phyloP scores from a whole-genome alignment of 148 eudicot species.

The Camellia granthamiana region DNA sequence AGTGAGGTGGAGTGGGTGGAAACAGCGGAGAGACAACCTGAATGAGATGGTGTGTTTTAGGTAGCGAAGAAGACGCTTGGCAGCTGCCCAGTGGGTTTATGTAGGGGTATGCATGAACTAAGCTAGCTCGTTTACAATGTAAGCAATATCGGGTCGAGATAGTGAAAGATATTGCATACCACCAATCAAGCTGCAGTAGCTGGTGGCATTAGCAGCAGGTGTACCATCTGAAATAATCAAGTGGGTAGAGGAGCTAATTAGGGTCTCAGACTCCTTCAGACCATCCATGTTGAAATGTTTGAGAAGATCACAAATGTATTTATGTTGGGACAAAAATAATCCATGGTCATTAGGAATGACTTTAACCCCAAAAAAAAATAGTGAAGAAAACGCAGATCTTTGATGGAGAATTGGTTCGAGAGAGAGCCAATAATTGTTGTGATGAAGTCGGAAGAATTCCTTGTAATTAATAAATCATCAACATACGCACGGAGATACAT shows the following conservation, averaged over 20 bases:
- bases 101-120: slow-evolving; percentile 17
- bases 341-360: not conserved
- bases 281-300: not conserved
- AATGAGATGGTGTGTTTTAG: not conserved
- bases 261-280: not conserved
- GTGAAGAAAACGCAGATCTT: slow-evolving; percentile 7
- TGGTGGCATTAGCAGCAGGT: not conserved
- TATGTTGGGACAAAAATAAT: not conserved
- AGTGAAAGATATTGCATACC: slow-evolving; percentile 14
- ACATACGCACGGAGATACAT: not conserved
- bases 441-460: not conserved
- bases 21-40: not conserved
- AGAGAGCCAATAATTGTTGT: not conserved
- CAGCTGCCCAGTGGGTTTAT: slow-evolving; percentile 12
- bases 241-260: not conserved
- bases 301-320: slow-evolving; percentile 8
- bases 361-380: slow-evolving; percentile 12
- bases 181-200: slow-evolving; percentile 2
- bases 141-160: slow-evolving; percentile 13
- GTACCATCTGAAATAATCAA: not conserved
- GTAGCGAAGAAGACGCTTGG: slow-evolving; percentile 12
- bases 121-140: not conserved
- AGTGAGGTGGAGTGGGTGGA: not conserved
- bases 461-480: slow-evolving; percentile 13
- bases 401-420: not conserved